Percentiles rank a stretch among this genome's conserved stretches.
Evolutionary conservation across 192 early-diverging fungal species (phyloP).

Genomic region (Backusella australiensis): DNA sequence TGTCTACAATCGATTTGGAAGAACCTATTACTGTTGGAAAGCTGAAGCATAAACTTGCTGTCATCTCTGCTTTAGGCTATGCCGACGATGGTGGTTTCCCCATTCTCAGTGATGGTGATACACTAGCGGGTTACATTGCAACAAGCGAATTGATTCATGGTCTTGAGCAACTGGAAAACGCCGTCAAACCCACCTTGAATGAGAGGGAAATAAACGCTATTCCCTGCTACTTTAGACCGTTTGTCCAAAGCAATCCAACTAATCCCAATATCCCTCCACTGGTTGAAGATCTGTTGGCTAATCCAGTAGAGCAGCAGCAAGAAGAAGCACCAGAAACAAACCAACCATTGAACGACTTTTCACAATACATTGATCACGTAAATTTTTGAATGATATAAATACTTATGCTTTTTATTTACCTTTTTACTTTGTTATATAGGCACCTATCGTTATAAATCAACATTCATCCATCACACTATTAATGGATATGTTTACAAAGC

Average conservation of each 20-base stretch:
- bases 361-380: slow-evolving; percentile 39
- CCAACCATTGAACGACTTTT: slow-evolving; percentile 29
- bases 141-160: slow-evolving; percentile 79
- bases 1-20: slow-evolving; percentile 68
- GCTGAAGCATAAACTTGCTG: slow-evolving; percentile 53
- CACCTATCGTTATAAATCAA: slow-evolving; percentile 71
- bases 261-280: background rate
- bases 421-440: slow-evolving; percentile 39
- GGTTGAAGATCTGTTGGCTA: background rate
- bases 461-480: slow-evolving; percentile 85
- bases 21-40: slow-evolving; percentile 54
- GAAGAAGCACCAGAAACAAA: background rate
- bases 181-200: background rate
- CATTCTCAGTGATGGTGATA: slow-evolving; percentile 49
- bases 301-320: background rate
- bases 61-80: slow-evolving; percentile 54
- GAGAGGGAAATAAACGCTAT: slow-evolving; percentile 12
- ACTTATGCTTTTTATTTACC: background rate
- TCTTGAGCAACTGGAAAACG: slow-evolving; percentile 37
- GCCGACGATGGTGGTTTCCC: slow-evolving; percentile 77
- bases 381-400: background rate
- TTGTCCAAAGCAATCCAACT: background rate
- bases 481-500: slow-evolving; percentile 77
- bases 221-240: slow-evolving; percentile 12
- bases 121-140: slow-evolving; percentile 80